phyloP scores from a whole-genome alignment of 225 moss, liverwort and hornwort genomes.

The Marchantia paleacea region DNA sequence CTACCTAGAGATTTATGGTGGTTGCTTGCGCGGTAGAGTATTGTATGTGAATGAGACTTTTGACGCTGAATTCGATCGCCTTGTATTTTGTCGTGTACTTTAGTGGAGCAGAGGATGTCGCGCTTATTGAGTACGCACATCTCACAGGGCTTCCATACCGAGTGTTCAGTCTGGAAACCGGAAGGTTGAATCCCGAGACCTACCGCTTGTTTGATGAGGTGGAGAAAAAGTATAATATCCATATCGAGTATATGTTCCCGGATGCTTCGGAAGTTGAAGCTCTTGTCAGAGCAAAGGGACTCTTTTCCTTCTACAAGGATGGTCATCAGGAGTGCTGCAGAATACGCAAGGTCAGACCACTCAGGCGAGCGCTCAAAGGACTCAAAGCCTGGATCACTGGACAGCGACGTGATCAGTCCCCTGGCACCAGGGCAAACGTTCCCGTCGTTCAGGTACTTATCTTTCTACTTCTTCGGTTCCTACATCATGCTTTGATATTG shows the following conservation, averaged over 20 bases:
- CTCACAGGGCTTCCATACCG: conserved; percentile 85
- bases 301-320: conserved; percentile 95
- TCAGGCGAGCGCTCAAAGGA: conserved; percentile 80
- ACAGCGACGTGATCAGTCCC: conserved; percentile 94
- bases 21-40: no score
- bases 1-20: no score
- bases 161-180: conserved; percentile 96
- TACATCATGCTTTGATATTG: neutral
- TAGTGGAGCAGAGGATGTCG: conserved; percentile 95
- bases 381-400: conserved; percentile 93
- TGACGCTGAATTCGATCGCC: neutral
- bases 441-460: conserved; percentile 71
- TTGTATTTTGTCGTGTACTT: neutral
- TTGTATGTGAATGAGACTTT: neutral
- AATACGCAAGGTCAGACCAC: conserved; percentile 82
- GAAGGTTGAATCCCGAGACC: conserved; percentile 80
- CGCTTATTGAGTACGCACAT: conserved; percentile 89
- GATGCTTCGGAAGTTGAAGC: conserved; percentile 92
- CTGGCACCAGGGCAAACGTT: conserved; percentile 87
- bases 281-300: conserved; percentile 80
- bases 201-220: conserved; percentile 67
- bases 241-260: conserved; percentile 91
- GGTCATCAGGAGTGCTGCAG: conserved; percentile 95
- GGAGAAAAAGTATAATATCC: conserved; percentile 87
- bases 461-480: neutral